Evolutionary conservation across 176 grass and related monocot genomes (phyloP).

Genomic region (Rhynchospora breviuscula): DNA sequence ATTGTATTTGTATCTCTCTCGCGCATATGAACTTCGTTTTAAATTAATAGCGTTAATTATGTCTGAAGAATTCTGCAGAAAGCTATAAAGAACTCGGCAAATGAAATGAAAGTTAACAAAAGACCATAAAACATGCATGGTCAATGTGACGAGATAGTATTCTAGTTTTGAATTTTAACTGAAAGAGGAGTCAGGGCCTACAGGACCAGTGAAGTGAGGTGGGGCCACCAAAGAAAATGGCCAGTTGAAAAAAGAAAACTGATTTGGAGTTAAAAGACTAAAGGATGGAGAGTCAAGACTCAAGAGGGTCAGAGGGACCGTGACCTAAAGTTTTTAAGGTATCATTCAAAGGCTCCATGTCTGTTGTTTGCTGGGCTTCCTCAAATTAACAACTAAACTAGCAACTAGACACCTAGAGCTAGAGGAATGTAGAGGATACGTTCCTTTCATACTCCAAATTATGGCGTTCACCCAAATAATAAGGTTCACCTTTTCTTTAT

Average conservation of each 20-base stretch:
- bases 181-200: neutral
- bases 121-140: constrained; percentile 8
- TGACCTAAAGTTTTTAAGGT: constrained; percentile 11
- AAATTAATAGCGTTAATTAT: neutral
- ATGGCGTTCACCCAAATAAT: neutral
- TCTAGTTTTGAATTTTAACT: neutral
- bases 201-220: neutral
- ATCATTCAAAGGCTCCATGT: neutral
- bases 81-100: neutral
- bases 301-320: neutral
- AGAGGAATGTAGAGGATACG: neutral
- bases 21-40: neutral
- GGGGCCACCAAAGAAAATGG: neutral
- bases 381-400: neutral
- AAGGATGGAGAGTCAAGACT: neutral
- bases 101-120: constrained; percentile 10
- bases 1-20: neutral
- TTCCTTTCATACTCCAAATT: neutral
- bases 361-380: neutral
- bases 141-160: neutral
- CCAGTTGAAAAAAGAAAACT: neutral
- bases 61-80: constrained; percentile 2
- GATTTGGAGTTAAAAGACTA: neutral
- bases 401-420: neutral
- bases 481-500: no score